Evolutionary conservation across 2,329 filamentous ascomycete species (phyloP), one percentile per base, ranked within the genome.

Genomic region (Aspergillus transmontanensis): DNA sequence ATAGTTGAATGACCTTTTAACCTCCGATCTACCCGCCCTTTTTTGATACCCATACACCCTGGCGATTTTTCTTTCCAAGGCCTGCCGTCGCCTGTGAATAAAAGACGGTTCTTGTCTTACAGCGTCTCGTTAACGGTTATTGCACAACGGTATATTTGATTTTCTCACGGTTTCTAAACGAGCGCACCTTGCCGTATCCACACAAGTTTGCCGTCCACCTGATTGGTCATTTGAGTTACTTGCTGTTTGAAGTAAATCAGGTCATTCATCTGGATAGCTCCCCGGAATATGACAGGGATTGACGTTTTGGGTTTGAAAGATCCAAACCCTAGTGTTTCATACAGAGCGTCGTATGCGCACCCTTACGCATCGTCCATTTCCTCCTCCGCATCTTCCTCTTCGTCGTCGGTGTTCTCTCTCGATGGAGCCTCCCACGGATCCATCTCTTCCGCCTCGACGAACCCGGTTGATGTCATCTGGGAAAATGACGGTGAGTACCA

Each of bases 361-460:
- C 86, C 88, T 68, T 94, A 92, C 79, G 87, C 86, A 75, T 86
- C 88, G 64, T 89, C 90, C 48, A 81, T 93, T 83, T 87, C 89
- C 73, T 90, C 90, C 61, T 91, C 90, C 70, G 87, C 90, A 63
- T 93, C 91, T 34, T 90, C 90, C 61, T 93, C 91, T 23, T 86
- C 89, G 62, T 87, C 88, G 61, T 95, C 92, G 39, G 84, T 93
- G 71, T 95, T 92, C 84, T 95, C 92, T 68, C 84, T 90, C 73
- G 86, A 87, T 73, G 77, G 78, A 46, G 74, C 88, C 61, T 89
- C 87, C 23, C 89, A 92, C 79, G 83, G 84, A 66, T 92, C 90
- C 59, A 87, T 90, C 71, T 89, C 89, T 64, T 88, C 89, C 46
- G 88, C 87, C 60, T 89, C 89, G 60, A 84, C 86, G 64, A 84